phyloP scores from a whole-genome alignment of 2,329 filamentous ascomycete genomes.

The Tolypocladium cylindrosporum region DNA sequence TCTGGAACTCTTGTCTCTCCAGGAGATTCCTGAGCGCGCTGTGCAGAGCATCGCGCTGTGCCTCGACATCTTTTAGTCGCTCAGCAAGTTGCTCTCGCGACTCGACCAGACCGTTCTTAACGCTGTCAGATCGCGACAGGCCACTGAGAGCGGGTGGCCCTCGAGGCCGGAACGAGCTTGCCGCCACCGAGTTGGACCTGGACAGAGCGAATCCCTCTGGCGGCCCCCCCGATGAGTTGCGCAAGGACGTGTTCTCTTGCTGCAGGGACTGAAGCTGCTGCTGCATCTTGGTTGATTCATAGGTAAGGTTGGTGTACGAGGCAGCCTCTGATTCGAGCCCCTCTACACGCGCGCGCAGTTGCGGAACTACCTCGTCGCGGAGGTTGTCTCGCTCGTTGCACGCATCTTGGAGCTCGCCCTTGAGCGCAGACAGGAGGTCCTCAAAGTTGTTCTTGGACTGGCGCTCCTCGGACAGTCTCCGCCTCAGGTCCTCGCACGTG shows the following conservation, averaged over 20 bases:
- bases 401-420: slow-evolving; percentile 69
- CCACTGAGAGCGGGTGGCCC: slow-evolving; percentile 24
- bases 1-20: slow-evolving; percentile 76
- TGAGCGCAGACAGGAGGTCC: slow-evolving; percentile 76
- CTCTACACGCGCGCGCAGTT: slow-evolving; percentile 65
- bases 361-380: slow-evolving; percentile 76
- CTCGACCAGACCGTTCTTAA: slow-evolving; percentile 40
- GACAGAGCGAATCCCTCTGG: slow-evolving; percentile 28
- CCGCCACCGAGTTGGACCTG: slow-evolving; percentile 58
- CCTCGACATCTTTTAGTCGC: slow-evolving; percentile 82
- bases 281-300: slow-evolving; percentile 76
- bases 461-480: slow-evolving; percentile 75
- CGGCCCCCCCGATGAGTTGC: slow-evolving; percentile 21
- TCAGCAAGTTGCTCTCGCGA: slow-evolving; percentile 64
- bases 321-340: slow-evolving; percentile 66
- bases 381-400: slow-evolving; percentile 87
- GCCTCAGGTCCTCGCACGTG: slow-evolving; percentile 71
- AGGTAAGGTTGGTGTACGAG: slow-evolving; percentile 62
- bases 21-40: slow-evolving; percentile 76
- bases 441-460: slow-evolving; percentile 89
- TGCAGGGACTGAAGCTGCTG: slow-evolving; percentile 70
- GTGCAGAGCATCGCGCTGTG: slow-evolving; percentile 87
- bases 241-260: slow-evolving; percentile 52
- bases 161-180: slow-evolving; percentile 34
- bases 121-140: slow-evolving; percentile 51